Percentiles rank a stretch among this genome's conserved stretches.
Conservation (phyloP, 2,329 filamentous ascomycete genomes). For the Cercospora janseana region DNA sequence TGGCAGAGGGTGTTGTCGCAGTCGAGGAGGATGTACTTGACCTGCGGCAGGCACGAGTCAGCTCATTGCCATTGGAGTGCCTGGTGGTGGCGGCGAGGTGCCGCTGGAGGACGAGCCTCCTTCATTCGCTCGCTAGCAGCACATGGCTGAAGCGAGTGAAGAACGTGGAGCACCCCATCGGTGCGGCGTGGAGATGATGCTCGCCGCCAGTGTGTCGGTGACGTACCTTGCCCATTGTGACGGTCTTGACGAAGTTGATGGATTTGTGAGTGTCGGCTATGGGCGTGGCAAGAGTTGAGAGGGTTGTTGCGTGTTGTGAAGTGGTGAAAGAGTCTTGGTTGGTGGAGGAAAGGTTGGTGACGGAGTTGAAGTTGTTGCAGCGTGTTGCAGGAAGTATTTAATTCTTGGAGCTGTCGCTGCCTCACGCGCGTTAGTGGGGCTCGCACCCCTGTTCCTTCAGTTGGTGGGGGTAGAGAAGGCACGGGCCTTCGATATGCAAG, state of each 20-base stretch:
- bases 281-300: background rate
- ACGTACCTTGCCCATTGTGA: conserved; percentile 17
- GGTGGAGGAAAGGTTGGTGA: too few species aligned
- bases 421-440: too few species aligned
- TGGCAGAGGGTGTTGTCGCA: conserved; percentile 89
- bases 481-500: conserved; percentile 6
- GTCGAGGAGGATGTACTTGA: conserved; percentile 54
- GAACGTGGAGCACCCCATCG: conserved; percentile 1
- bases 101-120: background rate
- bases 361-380: background rate
- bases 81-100: background rate
- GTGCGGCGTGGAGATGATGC: conserved; percentile 8
- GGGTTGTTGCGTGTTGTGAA: too few species aligned
- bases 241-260: conserved; percentile 10
- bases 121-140: background rate
- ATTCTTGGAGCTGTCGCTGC: too few species aligned
- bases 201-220: conserved; percentile 5
- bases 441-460: too few species aligned
- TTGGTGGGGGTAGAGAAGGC: conserved; percentile 11
- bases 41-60: conserved; percentile 28
- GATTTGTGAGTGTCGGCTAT: background rate
- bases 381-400: too few species aligned
- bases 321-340: too few species aligned
- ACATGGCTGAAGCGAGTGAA: conserved; percentile 3
- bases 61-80: background rate